Percentiles rank a stretch among this genome's conserved stretches.
Conservation (phyloP, 495 filamentous ascomycete genomes). For the Corynascus novoguineensis region DNA sequence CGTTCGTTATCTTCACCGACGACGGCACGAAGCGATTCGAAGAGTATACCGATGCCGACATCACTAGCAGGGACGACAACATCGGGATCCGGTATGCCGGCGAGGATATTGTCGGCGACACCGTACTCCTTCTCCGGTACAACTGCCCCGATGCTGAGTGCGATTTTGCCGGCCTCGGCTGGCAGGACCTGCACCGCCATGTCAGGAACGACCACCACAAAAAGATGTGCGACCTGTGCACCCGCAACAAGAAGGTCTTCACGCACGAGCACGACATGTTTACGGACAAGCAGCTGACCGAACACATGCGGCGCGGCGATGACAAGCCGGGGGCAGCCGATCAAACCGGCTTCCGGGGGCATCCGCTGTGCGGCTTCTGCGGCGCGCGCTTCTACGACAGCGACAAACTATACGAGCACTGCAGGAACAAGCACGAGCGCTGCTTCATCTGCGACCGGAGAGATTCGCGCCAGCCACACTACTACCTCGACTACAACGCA, state of each 20-base stretch:
- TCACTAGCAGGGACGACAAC: constrained; percentile 68
- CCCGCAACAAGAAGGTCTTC: constrained; percentile 93
- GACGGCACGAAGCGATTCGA: constrained; percentile 72
- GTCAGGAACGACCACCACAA: constrained; percentile 75
- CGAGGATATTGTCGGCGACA: constrained; percentile 81
- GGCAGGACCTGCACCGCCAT: constrained; percentile 91
- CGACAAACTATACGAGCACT: constrained; percentile 91
- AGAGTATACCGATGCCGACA: constrained; percentile 68
- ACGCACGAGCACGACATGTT: constrained; percentile 98
- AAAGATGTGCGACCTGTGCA: constrained; percentile 93
- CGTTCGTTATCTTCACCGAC: constrained; percentile 88
- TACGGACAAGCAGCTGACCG: constrained; percentile 67
- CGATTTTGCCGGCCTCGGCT: constrained; percentile 83
- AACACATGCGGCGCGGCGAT: constrained; percentile 87
- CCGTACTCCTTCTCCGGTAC: constrained; percentile 78
- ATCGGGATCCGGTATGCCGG: constrained; percentile 88
- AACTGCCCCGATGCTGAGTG: constrained; percentile 86
- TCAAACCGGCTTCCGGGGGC: constrained; percentile 93
- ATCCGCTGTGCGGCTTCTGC: constrained; percentile 93
- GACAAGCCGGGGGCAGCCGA: constrained; percentile 84
- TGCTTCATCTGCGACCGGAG: constrained; percentile 89
- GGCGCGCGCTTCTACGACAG: constrained; percentile 87
- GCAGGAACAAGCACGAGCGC: constrained; percentile 84
- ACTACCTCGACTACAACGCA: constrained; percentile 80
- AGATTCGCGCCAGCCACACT: constrained; percentile 65